These are phyloP conservation scores for Trichosporon sp. DNA, from an alignment of 1,284 basidiomycete species.

Conservation along the genomic window DNA sequence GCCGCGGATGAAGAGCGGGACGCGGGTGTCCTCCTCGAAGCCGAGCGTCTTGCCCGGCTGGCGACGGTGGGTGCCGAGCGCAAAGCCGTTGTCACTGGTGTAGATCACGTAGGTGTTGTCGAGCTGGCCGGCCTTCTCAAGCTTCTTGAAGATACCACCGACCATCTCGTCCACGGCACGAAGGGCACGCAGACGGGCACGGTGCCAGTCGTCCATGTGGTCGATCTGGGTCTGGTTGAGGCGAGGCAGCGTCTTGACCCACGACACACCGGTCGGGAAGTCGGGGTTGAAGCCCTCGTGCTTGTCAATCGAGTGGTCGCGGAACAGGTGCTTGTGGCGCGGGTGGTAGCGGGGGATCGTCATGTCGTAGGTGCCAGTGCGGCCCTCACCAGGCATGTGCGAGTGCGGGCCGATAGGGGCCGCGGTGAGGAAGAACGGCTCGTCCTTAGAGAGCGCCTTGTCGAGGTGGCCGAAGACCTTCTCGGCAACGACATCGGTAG, in stretches of 20 bases:
- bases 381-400: neutral
- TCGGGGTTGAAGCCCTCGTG: slow-evolving; percentile 30
- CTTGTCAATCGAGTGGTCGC: slow-evolving; percentile 18
- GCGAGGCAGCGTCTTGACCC: slow-evolving; percentile 30
- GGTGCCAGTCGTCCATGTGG: slow-evolving; percentile 42
- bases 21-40: slow-evolving; percentile 40
- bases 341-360: slow-evolving; percentile 18
- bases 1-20: slow-evolving; percentile 33
- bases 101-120: slow-evolving; percentile 42
- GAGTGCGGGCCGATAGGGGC: neutral
- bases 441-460: neutral
- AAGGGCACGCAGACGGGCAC: slow-evolving; percentile 28
- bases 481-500: slow-evolving; percentile 30
- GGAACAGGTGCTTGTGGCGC: slow-evolving; percentile 31
- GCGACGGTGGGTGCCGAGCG: slow-evolving; percentile 34
- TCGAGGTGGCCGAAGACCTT: slow-evolving; percentile 26
- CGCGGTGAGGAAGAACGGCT: slow-evolving; percentile 30
- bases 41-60: slow-evolving; percentile 40
- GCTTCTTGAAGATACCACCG: slow-evolving; percentile 28
- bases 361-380: neutral
- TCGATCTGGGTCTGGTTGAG: slow-evolving; percentile 32
- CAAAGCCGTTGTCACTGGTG: slow-evolving; percentile 40
- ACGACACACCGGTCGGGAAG: slow-evolving; percentile 29
- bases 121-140: slow-evolving; percentile 27
- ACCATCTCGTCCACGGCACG: slow-evolving; percentile 41